Base-by-base conservation (phyloP, 225 moss, liverwort and hornwort genomes). In the Bryum argenteum region DNA sequence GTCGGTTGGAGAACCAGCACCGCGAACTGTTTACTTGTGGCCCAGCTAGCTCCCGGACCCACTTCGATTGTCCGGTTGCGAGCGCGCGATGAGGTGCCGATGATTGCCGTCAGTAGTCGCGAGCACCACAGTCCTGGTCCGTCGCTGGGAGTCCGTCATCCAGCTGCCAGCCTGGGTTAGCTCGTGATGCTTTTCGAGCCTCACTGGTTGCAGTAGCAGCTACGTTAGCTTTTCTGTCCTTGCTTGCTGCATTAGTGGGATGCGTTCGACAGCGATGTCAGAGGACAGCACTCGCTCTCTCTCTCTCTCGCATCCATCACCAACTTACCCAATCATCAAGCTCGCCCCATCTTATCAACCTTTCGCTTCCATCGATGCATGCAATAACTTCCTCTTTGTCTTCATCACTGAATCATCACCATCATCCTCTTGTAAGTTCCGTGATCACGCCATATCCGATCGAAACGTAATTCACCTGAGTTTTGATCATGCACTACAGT, bases 1-100 rank as follows among this genome's bases (percentile, higher is more conserved):
- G 78, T 82, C 82, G 71, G 82, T 78, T 82, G 70, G 82, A 70
- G 65, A 41, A 22, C 78, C 74, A 66, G 78, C 82, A 66, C 48
- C 52, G 69, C 78, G 37, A 71, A 78, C 78, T 75, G 71, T 71
- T 7, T 28, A 57, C 19, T 1, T 42, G 48, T 43, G 19, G 54
- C 4, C 13, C 10, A 47, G 45, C 45, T 45, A 70, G 75, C 1
- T 70, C 75, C 75, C 55, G 45, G 24, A 0, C 19, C n/a, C 8
- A 26, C 20, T 33, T 4, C 33, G 33, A 33, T 33, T 33, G 33
- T 33, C 33, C 65, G 53, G 55, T 42, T 48, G 48, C 16, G 16
- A 15, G 67, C 45, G 15, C 41, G 43, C 54, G 54, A 44, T 76
- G 76, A 69, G 62, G 42, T 43, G 62, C 77, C 70, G 70, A 74